Evolutionary conservation across 2,329 filamentous ascomycete species (phyloP).

Genomic region (Camillea tinctor): DNA sequence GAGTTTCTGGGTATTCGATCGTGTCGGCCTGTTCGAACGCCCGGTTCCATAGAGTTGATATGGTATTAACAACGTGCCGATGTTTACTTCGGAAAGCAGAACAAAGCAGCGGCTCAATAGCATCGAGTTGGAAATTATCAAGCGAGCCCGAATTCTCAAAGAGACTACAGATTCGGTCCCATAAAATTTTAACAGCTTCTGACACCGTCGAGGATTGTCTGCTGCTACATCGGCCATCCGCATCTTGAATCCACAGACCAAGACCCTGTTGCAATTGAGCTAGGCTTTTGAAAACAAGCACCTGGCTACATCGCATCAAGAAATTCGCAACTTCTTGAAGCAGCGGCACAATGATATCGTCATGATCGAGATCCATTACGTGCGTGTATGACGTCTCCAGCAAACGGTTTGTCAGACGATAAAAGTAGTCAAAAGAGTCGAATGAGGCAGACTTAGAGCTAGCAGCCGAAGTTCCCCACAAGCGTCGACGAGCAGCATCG

Average conservation of each 20-base stretch:
- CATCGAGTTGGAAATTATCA: constrained; percentile 45
- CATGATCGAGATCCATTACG: constrained; percentile 38
- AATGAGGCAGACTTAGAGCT: constrained; percentile 43
- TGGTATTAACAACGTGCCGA: constrained; percentile 49
- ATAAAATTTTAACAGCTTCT: constrained; percentile 46
- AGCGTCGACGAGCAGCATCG: constrained; percentile 61
- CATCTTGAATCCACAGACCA: constrained; percentile 63
- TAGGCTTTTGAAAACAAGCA: constrained; percentile 56
- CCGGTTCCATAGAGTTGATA: constrained; percentile 63
- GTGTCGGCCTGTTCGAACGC: constrained; percentile 61
- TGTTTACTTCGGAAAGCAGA: constrained; percentile 60
- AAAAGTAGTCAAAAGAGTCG: constrained; percentile 67
- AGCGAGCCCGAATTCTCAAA: constrained; percentile 37
- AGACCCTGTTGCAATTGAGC: constrained; percentile 62
- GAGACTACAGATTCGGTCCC: constrained; percentile 47
- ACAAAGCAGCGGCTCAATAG: constrained; percentile 54
- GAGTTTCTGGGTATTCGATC: constrained; percentile 61
- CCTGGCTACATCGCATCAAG: constrained; percentile 45
- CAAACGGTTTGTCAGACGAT: constrained; percentile 55
- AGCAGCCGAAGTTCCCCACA: constrained; percentile 59
- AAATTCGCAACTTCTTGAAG: constrained; percentile 55
- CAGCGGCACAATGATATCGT: constrained; percentile 42
- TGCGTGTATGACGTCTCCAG: constrained; percentile 55
- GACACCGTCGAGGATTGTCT: constrained; percentile 40
- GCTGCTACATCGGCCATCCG: constrained; percentile 40